Base-by-base conservation (phyloP, 257 asterid species). In the Primulina huaijiensis region DNA sequence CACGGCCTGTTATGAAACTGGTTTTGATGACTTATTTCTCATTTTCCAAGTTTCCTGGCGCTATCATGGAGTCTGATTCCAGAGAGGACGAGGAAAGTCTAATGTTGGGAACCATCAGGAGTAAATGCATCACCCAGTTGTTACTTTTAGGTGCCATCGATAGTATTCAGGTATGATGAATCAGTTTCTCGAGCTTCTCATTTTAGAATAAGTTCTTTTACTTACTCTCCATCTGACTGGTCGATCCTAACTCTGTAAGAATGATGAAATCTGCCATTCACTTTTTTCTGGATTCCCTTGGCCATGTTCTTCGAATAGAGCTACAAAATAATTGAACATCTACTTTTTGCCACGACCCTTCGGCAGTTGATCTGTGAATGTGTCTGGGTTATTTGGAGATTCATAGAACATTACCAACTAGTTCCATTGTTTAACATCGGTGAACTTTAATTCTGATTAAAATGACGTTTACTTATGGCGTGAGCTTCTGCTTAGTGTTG, bases 41-140 rank as follows among this genome's bases (percentile, higher is more conserved):
- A 65, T 81, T 52, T 76, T 68, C 77, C 75, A 76, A 94, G 99
- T 72, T 84, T 74, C 81, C 89, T 67, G 92, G 78, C 64, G 60
- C 81, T 62, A 8, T 62, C 56, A 11, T 59, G 80, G 96, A 84
- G 78, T 74, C 87, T 64, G 95, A 78, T 75, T 79, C 81, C 64
- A 80, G 82, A 81, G 87, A 89, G 56, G 97, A 84, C 78, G 96
- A 82, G 74, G 97, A 92, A 84, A 89, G 89, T 86, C 86, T 89
- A 23, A 56, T 83, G 38, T 68, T 89, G 81, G 90, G 84, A 80
- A 83, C 83, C 75, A 86, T 94, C 70, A 80, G 99, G 88, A 89
- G 97, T 87, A 94, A 94, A 86, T 91, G 99, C 76, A 83, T 94
- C 72, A 91, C 98, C 3, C 99, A 94, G 82, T 80, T 94, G 81